A percentile compares a stretch with the other conserved stretches of the same genome.
phyloP scores from a whole-genome alignment of 2,329 filamentous ascomycete species.

The Tolypocladium sp. region DNA sequence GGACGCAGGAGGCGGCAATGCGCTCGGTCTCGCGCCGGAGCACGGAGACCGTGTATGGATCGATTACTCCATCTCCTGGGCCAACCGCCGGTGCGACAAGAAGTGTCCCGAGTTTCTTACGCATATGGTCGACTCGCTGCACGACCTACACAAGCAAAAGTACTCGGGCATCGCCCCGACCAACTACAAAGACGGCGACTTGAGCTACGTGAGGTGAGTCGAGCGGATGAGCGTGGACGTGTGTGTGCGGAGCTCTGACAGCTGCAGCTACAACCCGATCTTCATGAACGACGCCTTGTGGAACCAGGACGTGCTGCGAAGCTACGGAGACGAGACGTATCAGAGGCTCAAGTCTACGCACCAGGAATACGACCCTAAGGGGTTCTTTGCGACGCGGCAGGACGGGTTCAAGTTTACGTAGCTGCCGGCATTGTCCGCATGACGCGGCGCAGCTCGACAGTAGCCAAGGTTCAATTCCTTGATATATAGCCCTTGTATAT shows the following conservation, averaged over 20 bases:
- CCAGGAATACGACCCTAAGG: constrained; percentile 7
- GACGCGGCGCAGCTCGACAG: not conserved
- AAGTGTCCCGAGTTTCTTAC: constrained; percentile 6
- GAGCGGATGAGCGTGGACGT: not conserved
- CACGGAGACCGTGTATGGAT: constrained; percentile 20
- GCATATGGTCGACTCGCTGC: constrained; percentile 3
- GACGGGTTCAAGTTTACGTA: constrained; percentile 4
- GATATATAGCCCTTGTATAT: not conserved
- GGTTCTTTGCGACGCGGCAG: constrained; percentile 5
- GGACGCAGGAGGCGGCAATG: constrained; percentile 10
- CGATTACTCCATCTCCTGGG: constrained; percentile 19
- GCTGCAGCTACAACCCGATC: constrained; percentile 11
- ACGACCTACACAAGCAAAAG: constrained; percentile 6
- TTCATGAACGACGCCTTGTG: constrained; percentile 14
- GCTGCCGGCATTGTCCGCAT: not conserved
- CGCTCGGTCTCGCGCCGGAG: constrained; percentile 13
- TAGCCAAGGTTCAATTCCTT: not conserved
- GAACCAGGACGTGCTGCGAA: constrained; percentile 8
- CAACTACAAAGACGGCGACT: constrained; percentile 10
- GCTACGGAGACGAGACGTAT: constrained; percentile 8
- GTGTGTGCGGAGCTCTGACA: not conserved
- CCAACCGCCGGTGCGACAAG: constrained; percentile 9
- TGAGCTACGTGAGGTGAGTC: constrained; percentile 8
- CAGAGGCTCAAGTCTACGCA: constrained; percentile 5
- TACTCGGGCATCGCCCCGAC: constrained; percentile 10